These are phyloP conservation scores for Lactarius quietus DNA, from an alignment of 768 basidiomycete genomes.

Conservation along the genomic window DNA sequence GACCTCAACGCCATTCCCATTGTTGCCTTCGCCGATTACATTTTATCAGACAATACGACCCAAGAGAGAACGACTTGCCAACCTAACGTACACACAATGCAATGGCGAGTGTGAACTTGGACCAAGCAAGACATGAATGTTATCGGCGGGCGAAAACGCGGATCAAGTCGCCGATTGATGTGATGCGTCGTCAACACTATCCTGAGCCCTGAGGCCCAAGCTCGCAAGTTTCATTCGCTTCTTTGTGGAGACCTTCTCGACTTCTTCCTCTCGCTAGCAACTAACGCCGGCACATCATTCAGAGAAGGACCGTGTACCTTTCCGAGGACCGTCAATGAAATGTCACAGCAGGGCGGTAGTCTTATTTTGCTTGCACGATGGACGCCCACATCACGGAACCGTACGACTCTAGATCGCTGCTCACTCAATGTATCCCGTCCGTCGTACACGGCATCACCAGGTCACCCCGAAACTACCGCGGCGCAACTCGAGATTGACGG, in stretches of 20 bases:
- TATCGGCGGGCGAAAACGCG: not conserved
- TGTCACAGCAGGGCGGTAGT: slow-evolving; percentile 1
- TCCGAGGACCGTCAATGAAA: slow-evolving; percentile 5
- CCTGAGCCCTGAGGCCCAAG: not conserved
- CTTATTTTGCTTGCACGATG: not conserved
- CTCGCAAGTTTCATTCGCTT: not conserved
- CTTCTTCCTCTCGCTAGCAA: slow-evolving; percentile 1
- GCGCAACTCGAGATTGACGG: slow-evolving; percentile 9
- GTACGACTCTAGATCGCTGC: not conserved
- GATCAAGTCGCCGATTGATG: not conserved
- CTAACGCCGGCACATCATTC: not conserved
- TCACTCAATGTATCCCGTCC: not conserved
- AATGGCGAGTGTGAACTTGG: not conserved
- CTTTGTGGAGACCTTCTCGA: not conserved
- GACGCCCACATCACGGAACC: slow-evolving; percentile 9
- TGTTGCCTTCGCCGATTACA: not conserved
- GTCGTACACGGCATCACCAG: not conserved
- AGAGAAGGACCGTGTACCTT: not conserved
- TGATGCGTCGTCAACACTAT: not conserved
- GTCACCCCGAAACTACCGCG: slow-evolving; percentile 7
- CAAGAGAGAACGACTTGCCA: not conserved
- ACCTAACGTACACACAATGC: not conserved
- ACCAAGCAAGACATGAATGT: not conserved
- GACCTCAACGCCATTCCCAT: not conserved
- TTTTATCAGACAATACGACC: not conserved